phyloP scores from a whole-genome alignment of 1,284 basidiomycete species.

The Melampsora americana region DNA sequence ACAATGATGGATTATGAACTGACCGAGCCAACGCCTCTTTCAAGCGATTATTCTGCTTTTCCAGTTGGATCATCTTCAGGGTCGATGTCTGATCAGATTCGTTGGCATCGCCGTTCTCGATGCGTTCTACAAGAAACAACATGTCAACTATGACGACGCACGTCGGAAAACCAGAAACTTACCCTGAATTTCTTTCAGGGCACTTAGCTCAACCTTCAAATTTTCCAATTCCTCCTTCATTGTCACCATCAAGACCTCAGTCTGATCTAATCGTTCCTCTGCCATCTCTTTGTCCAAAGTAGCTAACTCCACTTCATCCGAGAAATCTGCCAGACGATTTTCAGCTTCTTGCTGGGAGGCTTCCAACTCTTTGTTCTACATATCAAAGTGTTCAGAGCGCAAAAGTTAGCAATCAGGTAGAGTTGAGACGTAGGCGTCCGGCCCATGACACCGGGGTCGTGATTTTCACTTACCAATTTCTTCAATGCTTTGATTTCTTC shows the following conservation, averaged over 20 bases:
- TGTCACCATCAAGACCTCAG: constrained; percentile 72
- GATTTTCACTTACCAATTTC: constrained; percentile 44
- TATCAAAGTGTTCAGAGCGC: constrained; percentile 45
- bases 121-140: constrained; percentile 52
- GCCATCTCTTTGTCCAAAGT: constrained; percentile 96
- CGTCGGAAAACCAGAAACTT: constrained; percentile 53
- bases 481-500: constrained; percentile 77
- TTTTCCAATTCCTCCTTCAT: constrained; percentile 74
- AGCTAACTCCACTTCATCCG: constrained; percentile 88
- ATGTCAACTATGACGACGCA: constrained; percentile 20
- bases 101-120: constrained; percentile 56
- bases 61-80: constrained; percentile 81
- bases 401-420: neutral
- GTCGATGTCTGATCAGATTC: constrained; percentile 63
- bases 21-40: constrained; percentile 87
- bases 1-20: constrained; percentile 46
- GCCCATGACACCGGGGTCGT: constrained; percentile 4
- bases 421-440: constrained; percentile 17
- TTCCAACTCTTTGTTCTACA: constrained; percentile 63
- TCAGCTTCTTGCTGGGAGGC: constrained; percentile 65
- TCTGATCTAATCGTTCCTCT: constrained; percentile 82
- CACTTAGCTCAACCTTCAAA: constrained; percentile 76
- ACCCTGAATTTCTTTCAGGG: constrained; percentile 64
- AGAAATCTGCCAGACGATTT: constrained; percentile 65
- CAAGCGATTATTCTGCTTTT: constrained; percentile 91